Evolutionary conservation across 805 yeast species (phyloP).

Genomic region (Metschnikowia kofuensis): DNA sequence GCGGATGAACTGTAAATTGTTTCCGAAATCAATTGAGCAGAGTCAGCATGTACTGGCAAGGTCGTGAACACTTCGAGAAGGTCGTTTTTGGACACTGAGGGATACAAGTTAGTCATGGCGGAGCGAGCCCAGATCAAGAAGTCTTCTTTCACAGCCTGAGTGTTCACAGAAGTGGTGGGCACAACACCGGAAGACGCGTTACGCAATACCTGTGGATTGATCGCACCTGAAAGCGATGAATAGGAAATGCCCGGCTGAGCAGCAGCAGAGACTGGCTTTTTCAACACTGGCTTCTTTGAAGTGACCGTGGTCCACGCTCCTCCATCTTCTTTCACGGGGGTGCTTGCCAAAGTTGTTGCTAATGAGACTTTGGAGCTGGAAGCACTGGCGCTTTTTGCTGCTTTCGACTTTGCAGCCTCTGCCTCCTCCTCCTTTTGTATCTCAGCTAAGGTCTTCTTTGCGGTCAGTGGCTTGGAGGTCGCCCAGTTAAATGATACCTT

Average conservation of each 20-base stretch:
- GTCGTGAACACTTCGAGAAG: slow-evolving; percentile 76
- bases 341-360: slow-evolving; percentile 32
- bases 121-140: slow-evolving; percentile 71
- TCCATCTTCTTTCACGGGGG: slow-evolving; percentile 25
- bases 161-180: slow-evolving; percentile 18
- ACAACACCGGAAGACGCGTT: slow-evolving; percentile 35
- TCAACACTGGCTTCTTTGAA: slow-evolving; percentile 34
- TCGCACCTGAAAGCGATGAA: slow-evolving; percentile 21
- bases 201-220: slow-evolving; percentile 36
- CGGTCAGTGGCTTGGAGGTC: slow-evolving; percentile 22
- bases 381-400: slow-evolving; percentile 23
- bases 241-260: slow-evolving; percentile 12
- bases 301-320: slow-evolving; percentile 42
- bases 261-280: slow-evolving; percentile 17
- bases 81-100: slow-evolving; percentile 74
- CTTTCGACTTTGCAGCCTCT: slow-evolving; percentile 27
- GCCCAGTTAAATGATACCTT: slow-evolving; percentile 44
- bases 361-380: slow-evolving; percentile 28
- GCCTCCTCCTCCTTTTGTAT: slow-evolving; percentile 59
- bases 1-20: slow-evolving; percentile 85
- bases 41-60: slow-evolving; percentile 71
- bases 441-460: slow-evolving; percentile 54
- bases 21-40: slow-evolving; percentile 85
- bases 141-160: slow-evolving; percentile 44
- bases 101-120: slow-evolving; percentile 63